Conservation (phyloP, 2,329 filamentous ascomycete genomes). For the Xylaria arbuscula region DNA sequence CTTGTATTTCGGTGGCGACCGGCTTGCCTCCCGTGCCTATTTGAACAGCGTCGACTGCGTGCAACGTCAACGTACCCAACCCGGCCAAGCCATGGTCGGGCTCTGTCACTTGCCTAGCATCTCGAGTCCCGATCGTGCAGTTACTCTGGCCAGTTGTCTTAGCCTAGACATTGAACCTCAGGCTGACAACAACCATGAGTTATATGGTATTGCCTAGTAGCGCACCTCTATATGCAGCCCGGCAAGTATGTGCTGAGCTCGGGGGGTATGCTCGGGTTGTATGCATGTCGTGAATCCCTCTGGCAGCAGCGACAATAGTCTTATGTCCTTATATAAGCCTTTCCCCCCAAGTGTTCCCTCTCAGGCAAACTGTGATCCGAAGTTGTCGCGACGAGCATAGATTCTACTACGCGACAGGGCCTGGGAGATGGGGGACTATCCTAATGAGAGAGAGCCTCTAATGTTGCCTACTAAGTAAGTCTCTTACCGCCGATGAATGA, state of each 20-base stretch:
- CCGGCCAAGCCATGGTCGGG: slow-evolving; percentile 16
- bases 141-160: neutral
- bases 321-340: slow-evolving; percentile 12
- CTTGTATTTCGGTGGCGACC: neutral
- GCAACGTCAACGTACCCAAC: neutral
- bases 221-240: slow-evolving; percentile 8
- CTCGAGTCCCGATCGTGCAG: slow-evolving; percentile 10
- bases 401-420: slow-evolving; percentile 1
- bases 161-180: neutral
- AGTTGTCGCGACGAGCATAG: slow-evolving; percentile 8
- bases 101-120: slow-evolving; percentile 8
- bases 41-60: neutral
- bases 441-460: slow-evolving; percentile 13
- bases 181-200: slow-evolving; percentile 9
- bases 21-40: slow-evolving; percentile 8
- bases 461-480: neutral
- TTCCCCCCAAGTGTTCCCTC: neutral
- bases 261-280: neutral
- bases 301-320: neutral
- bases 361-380: slow-evolving; percentile 11
- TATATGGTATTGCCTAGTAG: neutral
- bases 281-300: neutral
- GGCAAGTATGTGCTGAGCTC: neutral
- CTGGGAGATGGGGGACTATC: slow-evolving; percentile 5
- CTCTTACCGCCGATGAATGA: slow-evolving; percentile 2